These are phyloP conservation scores for Aspergillus sclerotioniger DNA, from an alignment of 495 filamentous ascomycete species.

Conservation along the genomic window DNA sequence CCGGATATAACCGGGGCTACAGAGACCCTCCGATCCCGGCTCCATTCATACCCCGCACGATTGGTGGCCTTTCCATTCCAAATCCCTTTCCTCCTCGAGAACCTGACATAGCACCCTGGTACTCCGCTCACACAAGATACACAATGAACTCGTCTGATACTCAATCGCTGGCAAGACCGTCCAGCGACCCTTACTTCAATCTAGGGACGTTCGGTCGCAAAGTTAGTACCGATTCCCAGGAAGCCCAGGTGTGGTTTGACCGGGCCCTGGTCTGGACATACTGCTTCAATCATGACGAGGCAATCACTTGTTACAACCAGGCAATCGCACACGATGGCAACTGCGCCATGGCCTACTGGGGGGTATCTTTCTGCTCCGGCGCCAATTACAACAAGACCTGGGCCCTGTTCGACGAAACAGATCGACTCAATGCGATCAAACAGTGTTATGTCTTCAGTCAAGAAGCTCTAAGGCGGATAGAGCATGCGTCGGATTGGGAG, in stretches of 20 bases:
- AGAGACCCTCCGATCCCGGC: too few relatives aligned
- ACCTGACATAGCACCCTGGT: too few relatives aligned
- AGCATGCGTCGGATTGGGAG: constrained; percentile 42
- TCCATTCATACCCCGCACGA: too few relatives aligned
- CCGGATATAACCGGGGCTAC: too few relatives aligned
- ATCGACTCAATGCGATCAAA: constrained; percentile 45
- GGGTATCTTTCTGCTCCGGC: constrained; percentile 60
- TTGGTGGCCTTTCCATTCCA: too few relatives aligned
- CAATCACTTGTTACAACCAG: constrained; percentile 48
- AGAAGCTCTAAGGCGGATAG: constrained; percentile 38
- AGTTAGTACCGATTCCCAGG: constrained; percentile 41
- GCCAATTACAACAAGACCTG: constrained; percentile 77
- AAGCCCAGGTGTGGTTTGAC: constrained; percentile 59
- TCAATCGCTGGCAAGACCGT: too few relatives aligned
- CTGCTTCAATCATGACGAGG: constrained; percentile 65
- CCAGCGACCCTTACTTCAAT: constrained; percentile 45
- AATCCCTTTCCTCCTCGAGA: too few relatives aligned
- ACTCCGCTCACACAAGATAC: too few relatives aligned
- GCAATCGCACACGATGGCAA: constrained; percentile 50
- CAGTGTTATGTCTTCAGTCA: constrained; percentile 43
- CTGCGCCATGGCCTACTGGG: constrained; percentile 68
- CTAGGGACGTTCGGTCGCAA: constrained; percentile 53
- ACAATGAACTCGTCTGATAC: too few relatives aligned
- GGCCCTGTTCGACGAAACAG: constrained; percentile 61
- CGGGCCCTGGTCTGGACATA: constrained; percentile 63